Evolutionary conservation across 2,329 filamentous ascomycete species (phyloP), one percentile per base, ranked within the genome.

Genomic region (Xylaria sp.): DNA sequence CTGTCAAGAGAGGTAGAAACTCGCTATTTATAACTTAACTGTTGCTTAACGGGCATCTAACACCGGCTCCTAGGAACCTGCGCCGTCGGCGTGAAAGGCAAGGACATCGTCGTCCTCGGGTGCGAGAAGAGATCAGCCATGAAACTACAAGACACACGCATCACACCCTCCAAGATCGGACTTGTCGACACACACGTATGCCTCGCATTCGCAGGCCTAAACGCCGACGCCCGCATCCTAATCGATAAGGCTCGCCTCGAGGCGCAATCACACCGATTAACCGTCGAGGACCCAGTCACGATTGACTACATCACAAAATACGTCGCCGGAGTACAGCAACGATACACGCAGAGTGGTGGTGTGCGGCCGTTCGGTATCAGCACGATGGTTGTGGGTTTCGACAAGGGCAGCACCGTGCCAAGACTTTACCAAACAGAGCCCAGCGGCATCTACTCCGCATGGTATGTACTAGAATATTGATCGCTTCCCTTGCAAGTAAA

Each of bases 241-340:
- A 91, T 99, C 76, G 96, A 99, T 86, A 98, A 97, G 84, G 95
- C 96, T 63, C 89, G 96, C 72, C 82, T 98, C 79, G 95, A 99
- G 82, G 94, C 95, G 49, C 95, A 99, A 81, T 97, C 93, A 71
- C 95, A 99, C 82, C 90, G 95, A 67, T 84, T 99, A 72, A 98
- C 95, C 4, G 93, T 99, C 61, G 95, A 99, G 78, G 96, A 99
- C 76, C 94, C 95, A 58, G 92, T 96, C 68, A 94, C 92, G 65
- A 96, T 99, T 78, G 95, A 99, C 81, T 99, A 99, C 85, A 97
- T 99, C 76, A 98, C 95, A 74, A 98, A 99, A 83, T 97, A 98
- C 74, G 90, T 99, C 67, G 95, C 95, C 55, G 92, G 94, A 59
- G 95, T 99, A 70, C 95, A 99, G 84, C 95, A 99, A 84, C 88